Evolutionary conservation across 495 filamentous ascomycete species (phyloP).

Genomic region (Parathielavia appendiculata): DNA sequence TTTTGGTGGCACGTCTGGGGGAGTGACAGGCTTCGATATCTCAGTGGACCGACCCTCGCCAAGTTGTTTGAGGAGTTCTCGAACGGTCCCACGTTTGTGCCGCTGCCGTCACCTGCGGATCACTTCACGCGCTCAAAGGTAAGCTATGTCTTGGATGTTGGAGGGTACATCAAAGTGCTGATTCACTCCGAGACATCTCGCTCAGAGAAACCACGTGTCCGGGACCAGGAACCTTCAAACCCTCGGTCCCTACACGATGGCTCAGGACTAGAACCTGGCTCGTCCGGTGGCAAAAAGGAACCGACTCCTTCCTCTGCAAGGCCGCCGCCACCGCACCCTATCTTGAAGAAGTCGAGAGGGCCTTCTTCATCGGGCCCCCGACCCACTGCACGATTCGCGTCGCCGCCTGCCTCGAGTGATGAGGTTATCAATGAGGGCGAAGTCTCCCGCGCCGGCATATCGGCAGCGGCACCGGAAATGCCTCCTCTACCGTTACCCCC

Average conservation of each 20-base stretch:
- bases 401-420: slow-evolving; percentile 41
- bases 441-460: slow-evolving; percentile 21
- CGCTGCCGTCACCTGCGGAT: slow-evolving; percentile 39
- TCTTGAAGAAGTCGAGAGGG: slow-evolving; percentile 50
- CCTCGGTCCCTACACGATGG: slow-evolving; percentile 1
- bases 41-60: slow-evolving; percentile 44
- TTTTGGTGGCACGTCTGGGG: slow-evolving; percentile 56
- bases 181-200: slow-evolving; percentile 12
- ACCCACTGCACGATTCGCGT: slow-evolving; percentile 49
- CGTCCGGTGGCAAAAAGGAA: slow-evolving; percentile 20
- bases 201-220: background rate
- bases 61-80: slow-evolving; percentile 47
- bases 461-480: slow-evolving; percentile 18
- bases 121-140: slow-evolving; percentile 41
- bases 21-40: slow-evolving; percentile 39
- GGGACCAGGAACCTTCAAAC: background rate
- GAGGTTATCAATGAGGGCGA: slow-evolving; percentile 26
- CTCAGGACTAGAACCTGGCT: slow-evolving; percentile 8
- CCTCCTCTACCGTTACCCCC: slow-evolving; percentile 25
- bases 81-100: slow-evolving; percentile 45
- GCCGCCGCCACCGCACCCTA: slow-evolving; percentile 42
- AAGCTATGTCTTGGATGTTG: slow-evolving; percentile 10
- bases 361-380: slow-evolving; percentile 46
- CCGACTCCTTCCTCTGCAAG: slow-evolving; percentile 30
- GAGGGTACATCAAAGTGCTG: slow-evolving; percentile 1